A percentile compares a stretch with the other conserved stretches of the same genome.
phyloP scores from a whole-genome alignment of 2,329 filamentous ascomycete genomes.

The Pyrenophora teres region DNA sequence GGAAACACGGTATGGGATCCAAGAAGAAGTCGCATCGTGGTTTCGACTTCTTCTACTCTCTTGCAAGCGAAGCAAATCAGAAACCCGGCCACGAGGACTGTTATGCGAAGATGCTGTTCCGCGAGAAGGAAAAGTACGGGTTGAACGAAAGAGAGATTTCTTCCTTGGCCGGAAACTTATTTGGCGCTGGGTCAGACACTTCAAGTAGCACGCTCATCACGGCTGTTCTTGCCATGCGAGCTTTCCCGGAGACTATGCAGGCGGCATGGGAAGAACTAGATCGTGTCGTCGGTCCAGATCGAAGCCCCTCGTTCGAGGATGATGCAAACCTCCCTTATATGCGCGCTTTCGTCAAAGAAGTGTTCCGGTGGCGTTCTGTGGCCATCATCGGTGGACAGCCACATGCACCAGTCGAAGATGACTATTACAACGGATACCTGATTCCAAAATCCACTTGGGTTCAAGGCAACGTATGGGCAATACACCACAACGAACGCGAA shows the following conservation, averaged over 20 bases:
- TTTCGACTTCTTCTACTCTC: constrained; percentile 44
- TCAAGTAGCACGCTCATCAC: constrained; percentile 44
- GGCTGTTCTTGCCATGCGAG: constrained; percentile 41
- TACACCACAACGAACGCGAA: constrained; percentile 47
- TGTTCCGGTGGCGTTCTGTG: constrained; percentile 43
- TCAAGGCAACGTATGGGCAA: constrained; percentile 50
- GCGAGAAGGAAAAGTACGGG: constrained; percentile 37
- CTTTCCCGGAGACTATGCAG: constrained; percentile 38
- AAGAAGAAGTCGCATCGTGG: constrained; percentile 34
- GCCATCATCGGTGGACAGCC: constrained; percentile 45
- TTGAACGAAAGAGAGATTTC: constrained; percentile 40
- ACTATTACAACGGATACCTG: constrained; percentile 46
- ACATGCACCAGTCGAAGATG: constrained; percentile 42
- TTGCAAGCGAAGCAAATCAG: constrained; percentile 38
- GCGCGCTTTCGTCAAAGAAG: constrained; percentile 44
- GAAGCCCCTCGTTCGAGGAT: constrained; percentile 44
- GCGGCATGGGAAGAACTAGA: constrained; percentile 43
- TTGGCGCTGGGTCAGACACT: constrained; percentile 43
- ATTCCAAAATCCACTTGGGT: constrained; percentile 49
- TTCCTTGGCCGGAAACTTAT: constrained; percentile 38
- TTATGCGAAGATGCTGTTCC: constrained; percentile 51
- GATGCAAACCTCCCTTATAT: constrained; percentile 46
- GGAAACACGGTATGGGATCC: constrained; percentile 43
- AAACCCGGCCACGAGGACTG: constrained; percentile 40
- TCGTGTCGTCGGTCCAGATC: constrained; percentile 36